A percentile compares a stretch with the other conserved stretches of the same genome.
Evolutionary conservation across 2,329 filamentous ascomycete genomes (phyloP).

Genomic region (Xylariales sp.): DNA sequence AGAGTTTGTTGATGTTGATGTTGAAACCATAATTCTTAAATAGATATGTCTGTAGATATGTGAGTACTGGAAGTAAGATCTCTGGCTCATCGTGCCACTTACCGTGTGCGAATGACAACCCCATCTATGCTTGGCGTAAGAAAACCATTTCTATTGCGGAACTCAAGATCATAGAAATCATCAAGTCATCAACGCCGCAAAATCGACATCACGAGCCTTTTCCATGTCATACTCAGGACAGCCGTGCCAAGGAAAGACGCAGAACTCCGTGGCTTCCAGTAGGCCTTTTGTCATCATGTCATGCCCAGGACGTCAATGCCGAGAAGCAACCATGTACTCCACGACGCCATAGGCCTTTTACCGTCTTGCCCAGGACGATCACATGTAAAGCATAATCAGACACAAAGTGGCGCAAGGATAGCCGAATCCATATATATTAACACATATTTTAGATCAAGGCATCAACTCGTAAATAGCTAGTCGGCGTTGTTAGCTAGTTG

Average conservation of each 20-base stretch:
- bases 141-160: conserved; percentile 16
- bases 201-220: conserved; percentile 22
- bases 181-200: conserved; percentile 6
- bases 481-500: too few relatives aligned
- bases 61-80: too few relatives aligned
- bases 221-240: conserved; percentile 29
- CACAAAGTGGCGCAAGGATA: too few relatives aligned
- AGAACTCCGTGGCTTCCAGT: conserved; percentile 10
- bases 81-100: too few relatives aligned
- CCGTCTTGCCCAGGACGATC: conserved; percentile 36
- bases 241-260: conserved; percentile 11
- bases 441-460: too few relatives aligned
- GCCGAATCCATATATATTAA: too few relatives aligned
- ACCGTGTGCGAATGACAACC: conserved; percentile 17
- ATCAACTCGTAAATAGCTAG: too few relatives aligned
- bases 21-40: too few relatives aligned
- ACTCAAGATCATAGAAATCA: conserved; percentile 13
- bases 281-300: conserved; percentile 19
- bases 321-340: conserved; percentile 14
- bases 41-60: too few relatives aligned
- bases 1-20: too few relatives aligned
- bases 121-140: conserved; percentile 9
- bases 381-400: too few relatives aligned
- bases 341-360: conserved; percentile 22
- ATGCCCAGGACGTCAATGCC: conserved; percentile 18